Evolutionary conservation across 345 rosid genomes (phyloP).

Genomic region (Tarenaya hassleriana): DNA sequence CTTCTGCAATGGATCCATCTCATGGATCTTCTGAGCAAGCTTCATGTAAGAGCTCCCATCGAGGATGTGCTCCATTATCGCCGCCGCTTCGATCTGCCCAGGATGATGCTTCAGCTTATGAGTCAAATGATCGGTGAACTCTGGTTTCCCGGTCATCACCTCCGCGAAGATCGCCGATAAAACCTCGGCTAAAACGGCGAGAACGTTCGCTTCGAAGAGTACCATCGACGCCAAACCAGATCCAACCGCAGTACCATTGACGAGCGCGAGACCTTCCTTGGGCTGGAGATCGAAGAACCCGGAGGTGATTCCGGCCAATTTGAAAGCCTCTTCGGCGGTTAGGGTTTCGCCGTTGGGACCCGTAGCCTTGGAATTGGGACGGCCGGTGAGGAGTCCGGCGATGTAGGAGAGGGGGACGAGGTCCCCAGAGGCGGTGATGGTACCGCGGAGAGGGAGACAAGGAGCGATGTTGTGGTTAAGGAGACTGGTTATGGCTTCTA

Average conservation of each 20-base stretch:
- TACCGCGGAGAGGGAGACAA: slow-evolving; percentile 64
- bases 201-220: slow-evolving; percentile 48
- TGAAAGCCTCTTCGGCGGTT: slow-evolving; percentile 43
- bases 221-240: slow-evolving; percentile 68
- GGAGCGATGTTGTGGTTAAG: slow-evolving; percentile 67
- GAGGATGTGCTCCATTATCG: slow-evolving; percentile 69
- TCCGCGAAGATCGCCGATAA: slow-evolving; percentile 60
- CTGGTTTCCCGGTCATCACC: slow-evolving; percentile 73
- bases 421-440: slow-evolving; percentile 72
- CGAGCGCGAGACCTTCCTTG: slow-evolving; percentile 66
- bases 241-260: slow-evolving; percentile 73
- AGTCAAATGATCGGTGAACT: slow-evolving; percentile 68
- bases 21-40: slow-evolving; percentile 49
- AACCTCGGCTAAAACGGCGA: slow-evolving; percentile 48
- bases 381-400: slow-evolving; percentile 52
- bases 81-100: slow-evolving; percentile 76
- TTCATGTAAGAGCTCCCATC: slow-evolving; percentile 59
- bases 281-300: slow-evolving; percentile 66
- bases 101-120: slow-evolving; percentile 73
- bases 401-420: slow-evolving; percentile 64
- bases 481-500: slow-evolving; percentile 55
- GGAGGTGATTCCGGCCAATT: slow-evolving; percentile 31
- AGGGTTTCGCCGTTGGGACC: slow-evolving; percentile 50
- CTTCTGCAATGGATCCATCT: slow-evolving; percentile 63
- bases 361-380: slow-evolving; percentile 52